These are phyloP conservation scores for Seminavis robusta DNA, from an alignment of 108 stramenopile species.

Conservation along the genomic window DNA sequence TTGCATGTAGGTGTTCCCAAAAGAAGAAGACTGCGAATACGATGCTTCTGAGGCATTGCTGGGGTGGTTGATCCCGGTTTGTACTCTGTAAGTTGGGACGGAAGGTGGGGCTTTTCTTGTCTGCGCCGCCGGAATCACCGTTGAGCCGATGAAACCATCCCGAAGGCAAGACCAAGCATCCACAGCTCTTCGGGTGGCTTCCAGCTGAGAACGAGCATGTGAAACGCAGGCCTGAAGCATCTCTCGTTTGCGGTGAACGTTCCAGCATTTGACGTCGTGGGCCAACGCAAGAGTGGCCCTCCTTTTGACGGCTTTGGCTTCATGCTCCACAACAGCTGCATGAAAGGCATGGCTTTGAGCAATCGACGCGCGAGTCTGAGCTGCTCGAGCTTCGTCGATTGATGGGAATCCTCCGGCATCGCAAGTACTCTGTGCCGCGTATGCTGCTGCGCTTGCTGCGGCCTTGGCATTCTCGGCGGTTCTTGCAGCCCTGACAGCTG, in stretches of 20 bases:
- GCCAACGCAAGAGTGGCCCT: conserved; percentile 74
- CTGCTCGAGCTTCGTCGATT: conserved; percentile 58
- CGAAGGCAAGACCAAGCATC: conserved; percentile 81
- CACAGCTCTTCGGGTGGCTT: conserved; percentile 59
- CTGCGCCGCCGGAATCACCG: conserved; percentile 37
- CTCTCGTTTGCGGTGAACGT: conserved; percentile 77
- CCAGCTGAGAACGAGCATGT: conserved; percentile 67
- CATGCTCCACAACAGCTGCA: conserved; percentile 83
- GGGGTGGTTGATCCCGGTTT: no score
- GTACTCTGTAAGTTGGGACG: no score
- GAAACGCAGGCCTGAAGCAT: conserved; percentile 52
- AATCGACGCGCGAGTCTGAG: conserved; percentile 64
- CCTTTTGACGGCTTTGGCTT: conserved; percentile 72
- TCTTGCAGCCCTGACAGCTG: conserved; percentile 62
- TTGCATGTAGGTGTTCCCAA: no score
- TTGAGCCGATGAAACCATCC: conserved; percentile 64
- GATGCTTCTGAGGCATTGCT: no score
- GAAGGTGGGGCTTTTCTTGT: neutral
- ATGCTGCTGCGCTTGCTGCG: conserved; percentile 48
- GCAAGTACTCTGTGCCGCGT: conserved; percentile 40
- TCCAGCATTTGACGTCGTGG: conserved; percentile 86
- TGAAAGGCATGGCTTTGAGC: conserved; percentile 84
- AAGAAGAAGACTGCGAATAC: no score
- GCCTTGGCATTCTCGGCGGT: conserved; percentile 68
- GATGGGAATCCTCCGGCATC: conserved; percentile 43